phyloP scores from a whole-genome alignment of 1,139 yeast species.

The Suhomyces atakaporum region DNA sequence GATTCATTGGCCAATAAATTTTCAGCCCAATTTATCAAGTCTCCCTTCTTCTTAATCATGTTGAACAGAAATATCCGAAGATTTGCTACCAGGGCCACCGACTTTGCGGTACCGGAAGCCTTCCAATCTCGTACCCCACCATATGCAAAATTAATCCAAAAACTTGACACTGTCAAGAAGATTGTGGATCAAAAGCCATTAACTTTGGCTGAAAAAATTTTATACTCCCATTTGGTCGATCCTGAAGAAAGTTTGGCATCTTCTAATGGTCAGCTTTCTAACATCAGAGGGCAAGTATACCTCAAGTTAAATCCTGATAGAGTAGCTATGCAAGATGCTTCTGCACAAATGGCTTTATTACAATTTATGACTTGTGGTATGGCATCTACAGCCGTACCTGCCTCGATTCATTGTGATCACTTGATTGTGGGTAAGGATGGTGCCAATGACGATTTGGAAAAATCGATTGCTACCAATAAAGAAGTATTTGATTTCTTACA shows the following conservation, averaged over 20 bases:
- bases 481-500: constrained; percentile 93
- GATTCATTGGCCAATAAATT: constrained; percentile 10
- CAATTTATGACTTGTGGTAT: constrained; percentile 98
- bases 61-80: constrained; percentile 20
- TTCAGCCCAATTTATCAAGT: constrained; percentile 1
- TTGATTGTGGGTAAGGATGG: constrained; percentile 95
- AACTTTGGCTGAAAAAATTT: constrained; percentile 89
- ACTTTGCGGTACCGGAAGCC: constrained; percentile 54
- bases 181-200: constrained; percentile 72
- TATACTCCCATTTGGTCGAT: constrained; percentile 84
- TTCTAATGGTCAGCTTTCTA: constrained; percentile 47
- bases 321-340: constrained; percentile 99
- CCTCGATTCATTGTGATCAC: constrained; percentile 95
- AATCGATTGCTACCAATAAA: constrained; percentile 79
- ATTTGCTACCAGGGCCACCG: constrained; percentile 37
- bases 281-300: constrained; percentile 81
- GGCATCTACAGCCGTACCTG: constrained; percentile 85
- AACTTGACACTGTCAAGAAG: constrained; percentile 61
- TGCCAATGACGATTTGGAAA: constrained; percentile 72
- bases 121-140: constrained; percentile 80
- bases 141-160: constrained; percentile 69
- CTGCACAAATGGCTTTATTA: constrained; percentile 95
- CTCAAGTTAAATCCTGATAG: constrained; percentile 94
- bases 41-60: constrained; percentile 3
- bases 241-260: constrained; percentile 74